These are phyloP conservation scores for Rhodotorula sp. DNA, from an alignment of 1,284 basidiomycete species.

Conservation along the genomic window DNA sequence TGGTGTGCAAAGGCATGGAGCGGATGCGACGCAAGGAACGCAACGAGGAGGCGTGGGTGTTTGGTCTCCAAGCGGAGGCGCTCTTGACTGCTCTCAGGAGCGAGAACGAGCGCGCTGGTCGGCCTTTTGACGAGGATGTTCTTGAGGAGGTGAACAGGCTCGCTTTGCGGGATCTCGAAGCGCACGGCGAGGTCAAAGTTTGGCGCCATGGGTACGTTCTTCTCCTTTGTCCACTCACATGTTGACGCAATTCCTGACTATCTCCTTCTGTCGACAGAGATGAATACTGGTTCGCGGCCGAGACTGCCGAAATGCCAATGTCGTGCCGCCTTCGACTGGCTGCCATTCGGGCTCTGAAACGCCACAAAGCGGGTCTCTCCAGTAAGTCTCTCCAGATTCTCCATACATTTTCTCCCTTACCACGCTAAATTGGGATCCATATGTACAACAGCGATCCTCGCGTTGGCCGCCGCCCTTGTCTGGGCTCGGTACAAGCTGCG, in stretches of 20 bases:
- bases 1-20: conserved; percentile 35
- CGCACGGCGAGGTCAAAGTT: conserved; percentile 75
- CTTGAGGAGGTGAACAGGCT: conserved; percentile 59
- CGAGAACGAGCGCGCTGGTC: conserved; percentile 36
- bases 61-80: conserved; percentile 39
- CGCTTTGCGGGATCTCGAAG: conserved; percentile 74
- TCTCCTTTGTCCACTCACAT: neutral
- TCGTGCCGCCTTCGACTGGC: conserved; percentile 69
- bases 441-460: conserved; percentile 44
- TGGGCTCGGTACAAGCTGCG: conserved; percentile 15
- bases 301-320: conserved; percentile 67
- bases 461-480: conserved; percentile 2
- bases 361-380: conserved; percentile 67
- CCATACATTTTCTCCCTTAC: neutral
- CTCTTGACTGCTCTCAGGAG: conserved; percentile 36
- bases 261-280: conserved; percentile 55
- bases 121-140: conserved; percentile 64
- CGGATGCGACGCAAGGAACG: conserved; percentile 25
- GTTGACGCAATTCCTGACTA: neutral
- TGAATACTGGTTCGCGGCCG: conserved; percentile 71
- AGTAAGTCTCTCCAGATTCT: conserved; percentile 54
- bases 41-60: conserved; percentile 34
- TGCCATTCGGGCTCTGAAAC: conserved; percentile 62
- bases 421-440: conserved; percentile 24
- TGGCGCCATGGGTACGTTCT: conserved; percentile 64